Percentiles rank a stretch among this genome's conserved stretches.
phyloP scores from a whole-genome alignment of 306 rosid genomes.

The Pachyrhizus erosus region DNA sequence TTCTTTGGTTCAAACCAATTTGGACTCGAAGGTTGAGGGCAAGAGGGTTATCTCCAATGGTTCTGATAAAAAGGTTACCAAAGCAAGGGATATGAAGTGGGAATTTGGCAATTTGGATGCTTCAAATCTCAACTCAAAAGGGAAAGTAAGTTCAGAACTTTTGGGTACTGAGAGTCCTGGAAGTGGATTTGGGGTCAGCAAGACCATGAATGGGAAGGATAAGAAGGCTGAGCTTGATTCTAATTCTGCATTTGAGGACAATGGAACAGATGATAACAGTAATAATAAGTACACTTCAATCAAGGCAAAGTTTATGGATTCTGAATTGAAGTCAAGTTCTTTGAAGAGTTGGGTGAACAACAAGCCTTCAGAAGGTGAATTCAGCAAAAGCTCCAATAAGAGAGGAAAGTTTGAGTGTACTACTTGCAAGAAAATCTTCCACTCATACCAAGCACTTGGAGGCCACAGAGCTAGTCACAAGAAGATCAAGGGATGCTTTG shows the following conservation, averaged over 20 bases:
- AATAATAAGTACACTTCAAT: slow-evolving; percentile 50
- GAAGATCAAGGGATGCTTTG: slow-evolving; percentile 71
- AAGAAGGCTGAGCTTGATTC: slow-evolving; percentile 42
- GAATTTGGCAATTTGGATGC: slow-evolving; percentile 44
- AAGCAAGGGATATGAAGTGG: slow-evolving; percentile 34
- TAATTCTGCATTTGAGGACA: slow-evolving; percentile 43
- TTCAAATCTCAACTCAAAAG: slow-evolving; percentile 43
- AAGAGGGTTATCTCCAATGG: slow-evolving; percentile 7
- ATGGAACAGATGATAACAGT: slow-evolving; percentile 48
- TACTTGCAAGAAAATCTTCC: slow-evolving; percentile 76
- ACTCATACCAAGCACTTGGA: slow-evolving; percentile 92
- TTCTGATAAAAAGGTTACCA: slow-evolving; percentile 34
- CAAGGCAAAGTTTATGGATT: slow-evolving; percentile 51
- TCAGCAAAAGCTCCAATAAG: slow-evolving; percentile 48
- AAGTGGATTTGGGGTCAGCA: slow-evolving; percentile 36
- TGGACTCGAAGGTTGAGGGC: slow-evolving; percentile 43
- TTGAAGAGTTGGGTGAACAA: slow-evolving; percentile 36
- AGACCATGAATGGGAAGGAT: slow-evolving; percentile 27
- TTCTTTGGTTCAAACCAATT: slow-evolving; percentile 32
- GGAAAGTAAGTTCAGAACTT: slow-evolving; percentile 34
- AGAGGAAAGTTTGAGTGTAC: slow-evolving; percentile 77
- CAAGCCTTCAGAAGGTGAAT: slow-evolving; percentile 46
- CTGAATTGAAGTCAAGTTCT: slow-evolving; percentile 46
- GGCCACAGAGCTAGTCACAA: slow-evolving; percentile 95
- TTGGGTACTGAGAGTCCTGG: slow-evolving; percentile 35